phyloP scores from a whole-genome alignment of 352 stramenopile genomes.

The Phytophthora sp. region DNA sequence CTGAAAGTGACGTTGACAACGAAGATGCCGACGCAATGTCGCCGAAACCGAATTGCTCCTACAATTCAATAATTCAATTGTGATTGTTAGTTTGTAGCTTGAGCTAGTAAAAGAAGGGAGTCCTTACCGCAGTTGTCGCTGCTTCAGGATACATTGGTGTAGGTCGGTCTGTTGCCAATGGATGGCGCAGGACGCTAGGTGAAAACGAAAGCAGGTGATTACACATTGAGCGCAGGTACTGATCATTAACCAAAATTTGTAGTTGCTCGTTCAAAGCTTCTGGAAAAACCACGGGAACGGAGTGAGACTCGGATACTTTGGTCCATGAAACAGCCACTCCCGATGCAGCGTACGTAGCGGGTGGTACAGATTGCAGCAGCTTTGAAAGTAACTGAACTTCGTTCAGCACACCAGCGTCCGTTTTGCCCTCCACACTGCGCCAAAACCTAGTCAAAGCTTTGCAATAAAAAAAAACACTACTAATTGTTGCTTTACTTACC shows the following conservation, averaged over 20 bases:
- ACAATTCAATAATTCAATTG: not conserved
- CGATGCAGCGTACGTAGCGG: slow-evolving; percentile 54
- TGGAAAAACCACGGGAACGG: slow-evolving; percentile 63
- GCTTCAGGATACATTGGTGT: slow-evolving; percentile 60
- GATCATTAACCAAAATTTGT: slow-evolving; percentile 50
- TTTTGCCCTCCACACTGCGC: slow-evolving; percentile 39
- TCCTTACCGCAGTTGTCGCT: slow-evolving; percentile 48
- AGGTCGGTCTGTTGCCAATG: slow-evolving; percentile 45
- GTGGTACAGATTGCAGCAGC: slow-evolving; percentile 52
- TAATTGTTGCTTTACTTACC: no score
- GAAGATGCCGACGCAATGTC: slow-evolving; percentile 64
- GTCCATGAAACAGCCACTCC: slow-evolving; percentile 69
- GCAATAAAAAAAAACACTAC: no score
- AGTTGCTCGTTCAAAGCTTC: slow-evolving; percentile 61
- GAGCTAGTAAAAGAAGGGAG: not conserved
- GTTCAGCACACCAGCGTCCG: slow-evolving; percentile 25
- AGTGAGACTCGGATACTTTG: slow-evolving; percentile 73
- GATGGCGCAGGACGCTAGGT: slow-evolving; percentile 33
- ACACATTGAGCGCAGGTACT: slow-evolving; percentile 55
- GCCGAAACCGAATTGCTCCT: slow-evolving; percentile 83
- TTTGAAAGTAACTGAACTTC: slow-evolving; percentile 54
- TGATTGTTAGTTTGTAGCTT: not conserved
- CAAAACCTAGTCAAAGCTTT: no score
- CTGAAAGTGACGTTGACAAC: slow-evolving; percentile 53
- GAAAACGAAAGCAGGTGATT: slow-evolving; percentile 53